A percentile compares a stretch with the other conserved stretches of the same genome.
Evolutionary conservation across 805 yeast species (phyloP).

Genomic region (Ascoidea rubescens): DNA sequence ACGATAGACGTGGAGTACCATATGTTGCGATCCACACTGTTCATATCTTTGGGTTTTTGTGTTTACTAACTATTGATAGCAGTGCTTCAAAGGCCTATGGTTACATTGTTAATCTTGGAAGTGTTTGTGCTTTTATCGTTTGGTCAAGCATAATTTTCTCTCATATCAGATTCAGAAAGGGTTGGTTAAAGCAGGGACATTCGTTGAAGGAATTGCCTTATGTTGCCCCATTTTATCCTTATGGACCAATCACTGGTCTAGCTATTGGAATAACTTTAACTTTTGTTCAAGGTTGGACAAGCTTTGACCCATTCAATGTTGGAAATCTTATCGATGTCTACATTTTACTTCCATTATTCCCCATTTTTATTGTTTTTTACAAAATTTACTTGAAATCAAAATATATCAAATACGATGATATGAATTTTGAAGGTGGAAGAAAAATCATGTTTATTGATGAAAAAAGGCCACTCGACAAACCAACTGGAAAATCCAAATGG

Average conservation of each 20-base stretch:
- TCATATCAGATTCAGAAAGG: constrained; percentile 35
- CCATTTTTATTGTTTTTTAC: constrained; percentile 28
- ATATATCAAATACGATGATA: constrained; percentile 28
- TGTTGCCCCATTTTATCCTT: constrained; percentile 38
- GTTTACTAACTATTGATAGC: constrained; percentile 45
- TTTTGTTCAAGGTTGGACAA: constrained; percentile 40
- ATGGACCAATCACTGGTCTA: constrained; percentile 33
- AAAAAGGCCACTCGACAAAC: too few species aligned
- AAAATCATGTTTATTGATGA: too few species aligned
- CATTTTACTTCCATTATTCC: constrained; percentile 33
- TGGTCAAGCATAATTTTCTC: constrained; percentile 36
- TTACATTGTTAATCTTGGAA: constrained; percentile 39
- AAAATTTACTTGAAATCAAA: constrained; percentile 25
- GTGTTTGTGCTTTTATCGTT: constrained; percentile 36
- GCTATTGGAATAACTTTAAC: constrained; percentile 28
- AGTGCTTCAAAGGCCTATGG: constrained; percentile 40
- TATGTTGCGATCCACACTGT: constrained; percentile 35
- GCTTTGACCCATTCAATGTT: constrained; percentile 31
- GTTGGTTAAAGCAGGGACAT: constrained; percentile 28
- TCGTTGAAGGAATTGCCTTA: constrained; percentile 18
- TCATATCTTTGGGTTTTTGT: constrained; percentile 40
- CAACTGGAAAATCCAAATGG: too few species aligned
- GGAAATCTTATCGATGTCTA: constrained; percentile 29
- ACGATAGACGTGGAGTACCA: constrained; percentile 31
- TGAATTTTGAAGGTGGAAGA: constrained; percentile 34